Evolutionary conservation across 2,329 filamentous ascomycete genomes (phyloP).

Genomic region (Talaromyces piceae): DNA sequence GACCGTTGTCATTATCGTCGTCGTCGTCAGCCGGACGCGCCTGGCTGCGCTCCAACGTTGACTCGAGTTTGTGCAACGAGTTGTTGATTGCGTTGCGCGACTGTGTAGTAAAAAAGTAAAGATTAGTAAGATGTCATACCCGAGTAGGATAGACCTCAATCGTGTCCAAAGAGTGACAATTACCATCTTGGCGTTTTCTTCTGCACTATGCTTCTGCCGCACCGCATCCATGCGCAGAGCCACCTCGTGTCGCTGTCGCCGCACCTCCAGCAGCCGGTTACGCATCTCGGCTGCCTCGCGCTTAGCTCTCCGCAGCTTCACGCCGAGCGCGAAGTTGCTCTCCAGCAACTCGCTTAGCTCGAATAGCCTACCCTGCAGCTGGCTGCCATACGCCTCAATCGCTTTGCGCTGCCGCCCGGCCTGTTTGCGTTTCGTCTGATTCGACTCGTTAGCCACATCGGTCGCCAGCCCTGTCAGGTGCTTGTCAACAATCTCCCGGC

Average conservation of each 20-base stretch:
- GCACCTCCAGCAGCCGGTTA: constrained; percentile 41
- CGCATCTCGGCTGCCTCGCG: constrained; percentile 40
- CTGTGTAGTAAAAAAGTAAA: constrained; percentile 16
- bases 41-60: constrained; percentile 33
- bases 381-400: constrained; percentile 41
- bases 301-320: constrained; percentile 39
- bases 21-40: constrained; percentile 13
- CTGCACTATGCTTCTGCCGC: constrained; percentile 33
- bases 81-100: constrained; percentile 35
- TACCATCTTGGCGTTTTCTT: constrained; percentile 31
- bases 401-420: constrained; percentile 41
- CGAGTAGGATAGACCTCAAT: not conserved
- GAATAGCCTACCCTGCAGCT: constrained; percentile 43
- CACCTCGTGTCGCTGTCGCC: constrained; percentile 42
- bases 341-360: constrained; percentile 47
- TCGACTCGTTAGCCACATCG: constrained; percentile 33
- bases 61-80: constrained; percentile 35
- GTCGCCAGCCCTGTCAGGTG: constrained; percentile 37
- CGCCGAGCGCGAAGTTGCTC: constrained; percentile 40
- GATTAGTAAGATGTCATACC: too few species aligned
- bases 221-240: constrained; percentile 45
- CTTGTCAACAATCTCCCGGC: constrained; percentile 43
- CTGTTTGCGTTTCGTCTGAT: constrained; percentile 31
- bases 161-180: constrained; percentile 9
- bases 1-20: constrained; percentile 15